Base-by-base conservation (phyloP, 495 filamentous ascomycete species). In the Jackrogersella minutella region DNA sequence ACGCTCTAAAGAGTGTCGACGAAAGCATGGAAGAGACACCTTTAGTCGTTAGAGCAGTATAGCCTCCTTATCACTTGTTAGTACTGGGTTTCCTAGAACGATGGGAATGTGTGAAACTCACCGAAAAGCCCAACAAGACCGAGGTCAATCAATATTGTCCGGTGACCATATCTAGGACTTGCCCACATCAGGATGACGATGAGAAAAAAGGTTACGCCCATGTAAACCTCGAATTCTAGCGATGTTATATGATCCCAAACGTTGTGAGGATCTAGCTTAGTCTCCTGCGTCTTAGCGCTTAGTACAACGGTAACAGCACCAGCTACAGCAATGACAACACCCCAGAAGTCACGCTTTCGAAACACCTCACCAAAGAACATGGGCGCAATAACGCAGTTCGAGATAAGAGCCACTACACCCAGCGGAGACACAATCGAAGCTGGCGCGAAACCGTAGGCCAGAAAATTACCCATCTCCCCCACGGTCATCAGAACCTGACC, bases 391-490 rank as follows among this genome's bases (percentile, higher is more conserved):
- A 98, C 84, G 73, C 95, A 98, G 76, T 99, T 99, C 44, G 93
- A 96, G 21, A 99, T 87, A 59, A 99, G 78, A 2, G 95, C 95
- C 0, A 98, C 95, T 17, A 99, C 95, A 8, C 95, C 95, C 11
- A 99, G 81, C 1, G 95, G 95, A 13, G 91, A 95, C n/a, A 99
- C 95, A 62, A 99, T 97, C 10, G 94, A 97, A 2, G 95, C 95
- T 14, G 95, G 93, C n/a, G 95, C 95, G 74, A 99, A 99, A 9
- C 95, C 95, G 74, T 99, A 99, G 3, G 95, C 95, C 55, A 99
- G 82, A 75, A 99, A 99, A 75, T 99, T 99, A 17, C 95, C 95
- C 60, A 88, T 87, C 79, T 99, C 95, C 11, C 95, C 95, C n/a
- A 96, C 77, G 5, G 85, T 90, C 88, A 98, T 98, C 54, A 99